A percentile compares a stretch with the other conserved stretches of the same genome.
Evolutionary conservation across 805 yeast genomes (phyloP).

Genomic region (Nakazawaea ishiwadae): DNA sequence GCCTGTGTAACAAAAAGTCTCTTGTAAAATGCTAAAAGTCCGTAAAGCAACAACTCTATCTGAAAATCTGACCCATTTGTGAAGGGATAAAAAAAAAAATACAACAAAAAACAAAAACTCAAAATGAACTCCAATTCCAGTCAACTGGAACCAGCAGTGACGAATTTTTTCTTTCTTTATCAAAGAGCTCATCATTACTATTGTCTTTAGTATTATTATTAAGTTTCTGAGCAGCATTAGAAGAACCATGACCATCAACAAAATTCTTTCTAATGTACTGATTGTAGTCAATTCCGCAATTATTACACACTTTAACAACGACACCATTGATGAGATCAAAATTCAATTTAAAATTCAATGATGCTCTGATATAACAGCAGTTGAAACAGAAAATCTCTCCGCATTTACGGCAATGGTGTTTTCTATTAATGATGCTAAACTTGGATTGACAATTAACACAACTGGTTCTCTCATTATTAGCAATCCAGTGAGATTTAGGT

Average conservation of each 20-base stretch:
- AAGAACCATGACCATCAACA: conserved; percentile 22
- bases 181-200: conserved; percentile 10
- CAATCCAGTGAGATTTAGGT: conserved; percentile 49
- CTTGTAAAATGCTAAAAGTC: no score
- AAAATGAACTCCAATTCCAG: conserved; percentile 54
- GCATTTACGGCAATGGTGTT: conserved; percentile 51
- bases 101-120: conserved; percentile 9
- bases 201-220: neutral
- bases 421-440: conserved; percentile 26
- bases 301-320: conserved; percentile 22
- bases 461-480: conserved; percentile 31
- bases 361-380: conserved; percentile 25
- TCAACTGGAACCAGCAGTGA: conserved; percentile 34
- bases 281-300: conserved; percentile 32
- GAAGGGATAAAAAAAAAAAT: no score
- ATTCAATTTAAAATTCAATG: conserved; percentile 28
- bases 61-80: no score
- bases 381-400: conserved; percentile 40
- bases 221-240: conserved; percentile 28
- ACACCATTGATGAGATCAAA: conserved; percentile 26
- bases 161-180: conserved; percentile 15
- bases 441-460: conserved; percentile 29
- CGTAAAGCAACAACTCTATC: no score
- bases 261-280: conserved; percentile 18
- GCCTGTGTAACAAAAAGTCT: no score